Base-by-base conservation (phyloP, 1,284 basidiomycete species). In the Cutaneotrichosporon dermatis region DNA sequence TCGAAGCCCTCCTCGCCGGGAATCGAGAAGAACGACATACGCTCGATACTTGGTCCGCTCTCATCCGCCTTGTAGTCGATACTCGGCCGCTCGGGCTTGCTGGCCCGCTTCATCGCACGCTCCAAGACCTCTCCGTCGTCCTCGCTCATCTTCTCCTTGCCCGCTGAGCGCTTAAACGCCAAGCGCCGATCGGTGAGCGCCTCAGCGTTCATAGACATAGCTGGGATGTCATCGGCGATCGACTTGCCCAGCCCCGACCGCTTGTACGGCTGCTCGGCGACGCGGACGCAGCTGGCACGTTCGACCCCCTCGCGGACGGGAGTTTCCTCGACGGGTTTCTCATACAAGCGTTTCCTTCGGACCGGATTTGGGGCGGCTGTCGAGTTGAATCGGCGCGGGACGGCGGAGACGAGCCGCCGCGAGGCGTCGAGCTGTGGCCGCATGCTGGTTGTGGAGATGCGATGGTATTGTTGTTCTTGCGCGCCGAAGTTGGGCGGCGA, bases 41-140 rank as follows among this genome's bases (percentile, higher is more conserved):
- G 57, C 15, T 62, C 60, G 3, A 46, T 7, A 12, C 58, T 65
- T 12, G 60, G 46, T 0, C 55, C 58, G 25, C 25, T 25, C 25
- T 57, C 41, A 40, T 12, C 53, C 6, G 33, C 43, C n/a, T 13
- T 10, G 34, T 54, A 64, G 37, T 51, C 43, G 52, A 64, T 50
- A 6, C 13, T 33, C 12, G 55, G 51, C 8, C 46, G 33, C 1
- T 39, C 7, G 5, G 39, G 43, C 52, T 45, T 56, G 34, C 11
- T 35, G 35, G 8, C 7, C 12, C 42, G 60, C 3, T 44, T 43
- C 10, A 50, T 55, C 1, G 51, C 46, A 56, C 65, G 65, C 46
- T 61, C 60, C 16, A 59, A 54, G 34, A 50, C 57, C 15, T 52
- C 45, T 48, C 65, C 66, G 2, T 46, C 45, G 8, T 53, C 55